Conservation (phyloP, 345 rosid species). For the Punica granatum region DNA sequence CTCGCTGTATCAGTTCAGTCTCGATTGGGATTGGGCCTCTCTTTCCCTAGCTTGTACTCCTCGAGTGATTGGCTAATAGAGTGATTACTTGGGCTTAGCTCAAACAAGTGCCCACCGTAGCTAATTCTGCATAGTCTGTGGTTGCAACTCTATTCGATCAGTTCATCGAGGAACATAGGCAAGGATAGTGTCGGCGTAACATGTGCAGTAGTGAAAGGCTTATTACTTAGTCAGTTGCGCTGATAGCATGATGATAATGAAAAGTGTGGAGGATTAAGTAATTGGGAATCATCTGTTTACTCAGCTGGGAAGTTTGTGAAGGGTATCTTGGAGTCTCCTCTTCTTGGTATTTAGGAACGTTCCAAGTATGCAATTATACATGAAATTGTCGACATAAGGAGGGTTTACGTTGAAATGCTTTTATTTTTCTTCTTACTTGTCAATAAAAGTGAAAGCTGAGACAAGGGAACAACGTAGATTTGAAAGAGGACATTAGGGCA, state of each 20-base stretch:
- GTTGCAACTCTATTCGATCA: background rate
- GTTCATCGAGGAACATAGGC: background rate
- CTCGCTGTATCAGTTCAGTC: background rate
- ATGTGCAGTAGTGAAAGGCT: too few species aligned
- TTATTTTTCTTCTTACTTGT: background rate
- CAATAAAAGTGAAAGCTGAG: background rate
- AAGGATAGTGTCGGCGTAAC: too few species aligned
- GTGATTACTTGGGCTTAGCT: too few species aligned
- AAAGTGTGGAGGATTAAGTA: background rate
- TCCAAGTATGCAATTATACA: background rate
- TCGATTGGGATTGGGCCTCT: background rate
- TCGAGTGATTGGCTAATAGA: background rate
- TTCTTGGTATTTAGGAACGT: too few species aligned
- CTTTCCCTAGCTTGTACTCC: background rate
- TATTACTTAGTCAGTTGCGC: background rate
- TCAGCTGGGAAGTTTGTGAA: background rate
- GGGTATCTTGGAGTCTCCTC: too few species aligned
- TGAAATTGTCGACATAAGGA: background rate
- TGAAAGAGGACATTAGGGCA: background rate
- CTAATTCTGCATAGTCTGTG: background rate
- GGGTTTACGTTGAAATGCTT: background rate
- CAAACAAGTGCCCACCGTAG: background rate
- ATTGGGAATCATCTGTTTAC: background rate
- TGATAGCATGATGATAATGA: background rate
- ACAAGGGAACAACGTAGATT: background rate